A percentile compares a stretch with the other conserved stretches of the same genome.
These are phyloP conservation scores for Malus orientalis DNA, from an alignment of 306 rosid species.

Conservation along the genomic window DNA sequence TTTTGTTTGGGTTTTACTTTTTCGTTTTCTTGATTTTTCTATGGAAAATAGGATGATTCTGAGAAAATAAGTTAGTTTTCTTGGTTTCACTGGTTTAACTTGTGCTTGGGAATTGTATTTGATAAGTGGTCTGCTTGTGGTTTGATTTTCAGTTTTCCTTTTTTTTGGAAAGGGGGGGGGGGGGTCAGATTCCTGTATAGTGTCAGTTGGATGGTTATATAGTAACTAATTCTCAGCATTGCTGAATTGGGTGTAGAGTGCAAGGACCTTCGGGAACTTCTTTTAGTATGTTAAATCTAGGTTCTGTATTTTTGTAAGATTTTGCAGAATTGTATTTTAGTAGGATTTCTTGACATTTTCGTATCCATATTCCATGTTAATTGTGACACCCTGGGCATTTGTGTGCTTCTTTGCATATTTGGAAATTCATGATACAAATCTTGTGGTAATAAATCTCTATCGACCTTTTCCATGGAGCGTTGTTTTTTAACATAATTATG, in stretches of 20 bases:
- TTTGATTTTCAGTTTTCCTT: not conserved
- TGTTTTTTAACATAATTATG: no score
- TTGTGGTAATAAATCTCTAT: no score
- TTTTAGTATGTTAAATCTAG: constrained; percentile 14
- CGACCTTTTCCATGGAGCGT: no score
- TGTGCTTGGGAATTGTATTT: not conserved
- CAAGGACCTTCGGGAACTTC: constrained; percentile 13
- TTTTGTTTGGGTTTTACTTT: no score
- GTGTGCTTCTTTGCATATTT: no score
- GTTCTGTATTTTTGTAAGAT: constrained; percentile 10
- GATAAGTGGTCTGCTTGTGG: not conserved
- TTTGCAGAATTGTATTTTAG: not conserved
- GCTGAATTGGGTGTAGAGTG: constrained; percentile 8
- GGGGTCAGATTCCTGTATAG: no score
- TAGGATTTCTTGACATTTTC: no score
- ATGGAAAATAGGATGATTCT: no score
- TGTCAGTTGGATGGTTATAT: not conserved
- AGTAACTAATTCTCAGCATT: constrained; percentile 2
- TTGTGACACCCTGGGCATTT: no score
- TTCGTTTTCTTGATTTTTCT: no score
- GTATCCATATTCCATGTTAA: no score
- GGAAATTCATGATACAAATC: no score
- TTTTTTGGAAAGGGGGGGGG: not conserved
- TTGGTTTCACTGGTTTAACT: constrained; percentile 10
- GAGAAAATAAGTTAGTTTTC: not conserved